Evolutionary conservation across 257 asterid genomes (phyloP), one percentile per base, ranked within the genome.

Genomic region (Solanum pinnatisectum): DNA sequence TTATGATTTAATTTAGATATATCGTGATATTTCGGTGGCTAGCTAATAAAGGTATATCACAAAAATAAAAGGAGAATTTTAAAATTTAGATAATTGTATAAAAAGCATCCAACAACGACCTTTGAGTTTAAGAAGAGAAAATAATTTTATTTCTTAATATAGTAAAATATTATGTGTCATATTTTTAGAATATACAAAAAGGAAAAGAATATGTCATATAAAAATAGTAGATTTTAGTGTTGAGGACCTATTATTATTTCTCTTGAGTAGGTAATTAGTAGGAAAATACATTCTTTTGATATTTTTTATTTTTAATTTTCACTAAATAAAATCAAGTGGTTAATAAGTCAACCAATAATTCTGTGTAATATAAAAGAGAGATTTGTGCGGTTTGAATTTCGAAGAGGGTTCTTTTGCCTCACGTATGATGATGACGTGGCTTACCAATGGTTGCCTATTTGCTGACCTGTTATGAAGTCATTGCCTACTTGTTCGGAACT

Each of bases 341-440:
- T 49, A 16, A 7, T 49, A 20, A 91, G 95, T 93, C 94, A 93
- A 91, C 63, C 85, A 72, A 88, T 79, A 87, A 90, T 92, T 92
- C 90, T 86, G 93, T 89, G 88, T 86, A 52, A 46, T 89, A 87
- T 65, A 12, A 68, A 84, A 13, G 83, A 6, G 83, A 40, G 33
- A 27, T 72, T 35, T 91, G 94, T 89, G 91, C 82, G 89, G 92
- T 85, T 72, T 87, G 89, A 88, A 90, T 35, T 56, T 86, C 77
- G 35, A 88, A 46, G 86, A 59, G 65, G 90, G 90, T 89, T 88
- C 67, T 67, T 35, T 70, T 86, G 67, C 40, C 82, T 74, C 33
- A 46, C 89, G 86, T 85, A 89, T 85, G 49, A 32, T 73, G 90
- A 87, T 90, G 94, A 93, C 88, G 88, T 93, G 95, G 95, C 9